Base-by-base conservation (phyloP, 306 rosid genomes). In the Vachellia collinsii region DNA sequence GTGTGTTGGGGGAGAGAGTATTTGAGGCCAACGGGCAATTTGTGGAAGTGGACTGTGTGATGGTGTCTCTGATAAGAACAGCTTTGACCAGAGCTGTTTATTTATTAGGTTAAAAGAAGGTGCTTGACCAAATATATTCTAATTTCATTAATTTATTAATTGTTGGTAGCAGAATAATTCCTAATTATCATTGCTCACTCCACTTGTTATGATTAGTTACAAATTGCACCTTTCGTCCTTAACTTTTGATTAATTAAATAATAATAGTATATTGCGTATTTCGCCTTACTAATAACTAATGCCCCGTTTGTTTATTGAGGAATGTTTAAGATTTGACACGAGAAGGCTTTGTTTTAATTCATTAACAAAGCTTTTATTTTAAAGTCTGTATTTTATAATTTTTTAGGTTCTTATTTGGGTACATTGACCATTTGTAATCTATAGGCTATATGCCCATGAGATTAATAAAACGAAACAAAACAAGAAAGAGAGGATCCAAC, bases 71-170 rank as follows among this genome's bases (percentile, higher is more conserved):
- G 71, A 68, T 68, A 41, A 68, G 42, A 11, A 68, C 73, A 68
- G 73, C 51, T 41, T 68, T 68, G 73, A 68, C 73, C 11, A 23
- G 19, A 42, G 36, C 9, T 41, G 73, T 68, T 41, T 68, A 68
- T 42, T 39, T 62, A 29, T 29, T 7, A 68, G 53, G 73, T 67
- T 17, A 67, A 41, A 42, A 68, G 73, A 42, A 6, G 17, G 37
- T n/a, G 51, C 46, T 68, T 68, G 73, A 68, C 71, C 71, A 38
- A 66, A 66, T 66, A 3, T 17, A 38, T 13, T 38, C 25, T 19
- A 3, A n/a, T 17, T 39, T 66, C 11, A 17, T 17, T 17, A 17
- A 53, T 53, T 53, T 7, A 53, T 54, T n/a, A 19, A 54, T 54
- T 54, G 7, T 2, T 6, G 25, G 61, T 25, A 7, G 2, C 7